Conservation (phyloP, 2,329 filamentous ascomycete species). For the Parascedosporium putredinis region DNA sequence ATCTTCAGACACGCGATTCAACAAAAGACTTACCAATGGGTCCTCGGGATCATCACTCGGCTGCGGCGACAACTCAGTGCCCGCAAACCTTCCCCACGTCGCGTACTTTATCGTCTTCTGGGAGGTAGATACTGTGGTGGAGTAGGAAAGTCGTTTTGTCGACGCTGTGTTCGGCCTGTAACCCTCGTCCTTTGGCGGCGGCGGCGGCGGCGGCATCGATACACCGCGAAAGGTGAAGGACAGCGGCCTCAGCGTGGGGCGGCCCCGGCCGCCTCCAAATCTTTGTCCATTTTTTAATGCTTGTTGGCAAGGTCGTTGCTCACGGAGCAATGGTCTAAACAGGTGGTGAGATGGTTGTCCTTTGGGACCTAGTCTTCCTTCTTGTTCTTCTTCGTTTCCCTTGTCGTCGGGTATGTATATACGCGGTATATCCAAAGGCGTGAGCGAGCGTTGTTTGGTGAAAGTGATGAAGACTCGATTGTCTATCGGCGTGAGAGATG, state of each 20-base stretch:
- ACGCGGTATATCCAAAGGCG: too few relatives aligned
- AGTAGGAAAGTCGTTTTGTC: constrained; percentile 1
- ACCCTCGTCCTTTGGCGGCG: constrained; percentile 6
- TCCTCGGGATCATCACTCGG: constrained; percentile 44
- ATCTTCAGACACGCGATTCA: too few relatives aligned
- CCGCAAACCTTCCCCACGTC: constrained; percentile 26
- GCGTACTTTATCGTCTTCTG: constrained; percentile 33
- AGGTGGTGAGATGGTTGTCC: too few relatives aligned
- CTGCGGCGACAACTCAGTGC: constrained; percentile 40
- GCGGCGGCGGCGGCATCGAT: constrained; percentile 6
- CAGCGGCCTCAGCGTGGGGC: neutral
- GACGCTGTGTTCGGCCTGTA: constrained; percentile 6
- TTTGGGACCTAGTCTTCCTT: too few relatives aligned
- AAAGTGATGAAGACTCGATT: neutral
- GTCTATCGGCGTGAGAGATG: neutral
- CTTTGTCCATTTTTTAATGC: constrained; percentile 4
- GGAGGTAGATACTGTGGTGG: constrained; percentile 3
- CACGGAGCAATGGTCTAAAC: too few relatives aligned
- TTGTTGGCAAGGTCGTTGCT: neutral
- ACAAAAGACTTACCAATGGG: constrained; percentile 37
- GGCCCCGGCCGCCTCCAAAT: neutral
- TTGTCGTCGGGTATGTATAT: too few relatives aligned
- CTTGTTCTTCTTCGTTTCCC: too few relatives aligned
- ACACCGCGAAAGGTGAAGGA: neutral
- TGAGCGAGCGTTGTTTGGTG: neutral